phyloP scores from a whole-genome alignment of 805 yeast genomes.

The Yarrowia phangngaensis region DNA sequence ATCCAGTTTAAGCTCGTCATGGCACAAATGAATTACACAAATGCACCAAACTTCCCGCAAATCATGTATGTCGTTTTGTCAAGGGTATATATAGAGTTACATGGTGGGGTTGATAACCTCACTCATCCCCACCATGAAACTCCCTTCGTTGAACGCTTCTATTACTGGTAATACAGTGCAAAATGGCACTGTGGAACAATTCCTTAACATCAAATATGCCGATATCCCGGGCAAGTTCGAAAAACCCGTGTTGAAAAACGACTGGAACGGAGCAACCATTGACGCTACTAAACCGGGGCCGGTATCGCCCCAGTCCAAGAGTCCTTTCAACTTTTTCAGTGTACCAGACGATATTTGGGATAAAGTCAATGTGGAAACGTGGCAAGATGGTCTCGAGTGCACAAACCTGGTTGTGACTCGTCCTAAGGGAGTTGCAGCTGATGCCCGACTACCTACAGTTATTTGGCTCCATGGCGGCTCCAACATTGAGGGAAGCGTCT shows the following conservation, averaged over 20 bases:
- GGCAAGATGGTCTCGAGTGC: conserved; percentile 37
- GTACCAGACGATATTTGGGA: conserved; percentile 75
- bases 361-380: conserved; percentile 45
- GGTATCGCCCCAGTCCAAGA: conserved; percentile 7
- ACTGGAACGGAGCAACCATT: conserved; percentile 9
- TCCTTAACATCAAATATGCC: conserved; percentile 14
- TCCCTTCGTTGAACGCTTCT: conserved; percentile 3
- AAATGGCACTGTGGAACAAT: conserved; percentile 10
- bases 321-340: conserved; percentile 44
- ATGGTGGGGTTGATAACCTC: too few species aligned
- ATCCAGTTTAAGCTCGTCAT: too few species aligned
- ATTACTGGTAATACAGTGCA: conserved; percentile 8
- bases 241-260: conserved; percentile 2
- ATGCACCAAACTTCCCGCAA: too few species aligned
- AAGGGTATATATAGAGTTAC: too few species aligned
- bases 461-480: conserved; percentile 44
- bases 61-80: too few species aligned
- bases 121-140: background rate
- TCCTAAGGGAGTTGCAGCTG: conserved; percentile 28
- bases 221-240: conserved; percentile 19
- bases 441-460: conserved; percentile 38
- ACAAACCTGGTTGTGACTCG: conserved; percentile 37
- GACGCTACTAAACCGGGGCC: conserved; percentile 14
- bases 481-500: conserved; percentile 39
- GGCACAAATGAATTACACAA: too few species aligned